phyloP scores from a whole-genome alignment of 441 rosid genomes.

The Euphorbia schlechtendalii region DNA sequence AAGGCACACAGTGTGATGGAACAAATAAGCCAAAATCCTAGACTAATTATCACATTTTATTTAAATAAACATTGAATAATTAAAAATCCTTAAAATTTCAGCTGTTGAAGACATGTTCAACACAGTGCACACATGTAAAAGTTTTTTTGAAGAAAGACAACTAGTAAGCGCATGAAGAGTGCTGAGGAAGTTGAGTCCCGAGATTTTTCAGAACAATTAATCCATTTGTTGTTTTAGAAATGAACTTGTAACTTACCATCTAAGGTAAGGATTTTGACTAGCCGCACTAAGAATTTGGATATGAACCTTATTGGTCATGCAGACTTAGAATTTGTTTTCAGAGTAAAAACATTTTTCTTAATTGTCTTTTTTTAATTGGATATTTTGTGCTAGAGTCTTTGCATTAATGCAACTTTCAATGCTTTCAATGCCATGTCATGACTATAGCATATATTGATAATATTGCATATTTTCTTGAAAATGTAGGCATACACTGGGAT shows the following conservation, averaged over 20 bases:
- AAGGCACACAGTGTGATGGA: too few relatives aligned
- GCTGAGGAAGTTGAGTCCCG: background rate
- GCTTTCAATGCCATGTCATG: background rate
- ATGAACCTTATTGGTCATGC: background rate
- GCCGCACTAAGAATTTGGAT: background rate
- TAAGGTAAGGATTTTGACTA: background rate
- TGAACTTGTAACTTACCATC: background rate
- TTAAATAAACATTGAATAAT: too few relatives aligned
- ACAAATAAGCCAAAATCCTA: too few relatives aligned
- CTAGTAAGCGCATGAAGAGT: background rate
- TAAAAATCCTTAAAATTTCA: too few relatives aligned
- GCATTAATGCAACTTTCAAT: background rate
- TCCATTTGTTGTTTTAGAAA: background rate
- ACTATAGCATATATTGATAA: constrained; percentile 10
- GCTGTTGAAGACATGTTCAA: too few relatives aligned
- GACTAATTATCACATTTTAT: too few relatives aligned
- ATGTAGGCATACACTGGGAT: constrained; percentile 78
- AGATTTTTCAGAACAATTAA: background rate
- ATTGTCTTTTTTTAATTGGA: too few relatives aligned
- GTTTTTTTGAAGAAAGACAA: too few relatives aligned
- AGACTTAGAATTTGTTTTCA: background rate
- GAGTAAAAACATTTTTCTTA: background rate
- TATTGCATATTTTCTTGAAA: constrained; percentile 18
- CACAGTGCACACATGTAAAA: too few relatives aligned
- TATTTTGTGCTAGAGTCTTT: background rate